These are phyloP conservation scores for Musa itinerans DNA, from an alignment of 176 grass and related monocot genomes.

Conservation along the genomic window DNA sequence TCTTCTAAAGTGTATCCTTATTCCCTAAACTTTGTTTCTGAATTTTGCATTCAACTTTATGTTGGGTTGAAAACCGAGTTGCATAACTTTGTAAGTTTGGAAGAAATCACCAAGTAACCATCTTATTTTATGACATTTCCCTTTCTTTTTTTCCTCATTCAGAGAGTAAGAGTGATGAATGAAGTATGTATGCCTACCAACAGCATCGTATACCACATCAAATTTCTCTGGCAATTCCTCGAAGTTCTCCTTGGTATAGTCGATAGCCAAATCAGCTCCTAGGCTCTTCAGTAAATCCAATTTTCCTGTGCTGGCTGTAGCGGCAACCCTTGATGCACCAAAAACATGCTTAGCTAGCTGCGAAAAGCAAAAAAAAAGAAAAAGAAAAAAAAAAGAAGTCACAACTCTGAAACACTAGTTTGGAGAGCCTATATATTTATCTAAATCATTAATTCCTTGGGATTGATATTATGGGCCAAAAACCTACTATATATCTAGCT, in stretches of 20 bases:
- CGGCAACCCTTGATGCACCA: conserved; percentile 55
- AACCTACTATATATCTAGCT: no score
- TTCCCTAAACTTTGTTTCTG: no score
- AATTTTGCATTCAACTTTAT: no score
- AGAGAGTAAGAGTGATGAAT: neutral
- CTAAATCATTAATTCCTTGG: no score
- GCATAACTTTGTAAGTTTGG: no score
- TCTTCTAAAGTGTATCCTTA: no score
- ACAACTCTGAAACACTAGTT: neutral
- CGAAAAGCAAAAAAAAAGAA: neutral
- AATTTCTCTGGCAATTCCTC: conserved; percentile 69
- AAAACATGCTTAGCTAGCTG: conserved; percentile 74
- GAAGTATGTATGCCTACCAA: conserved; percentile 34
- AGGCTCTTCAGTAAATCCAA: conserved; percentile 69
- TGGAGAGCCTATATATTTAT: no score
- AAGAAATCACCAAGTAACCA: no score
- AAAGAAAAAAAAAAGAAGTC: neutral
- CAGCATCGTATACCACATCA: conserved; percentile 68
- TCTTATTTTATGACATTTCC: neutral
- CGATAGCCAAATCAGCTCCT: conserved; percentile 67
- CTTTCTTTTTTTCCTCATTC: neutral
- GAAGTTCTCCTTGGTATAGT: conserved; percentile 80
- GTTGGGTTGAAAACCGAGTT: no score
- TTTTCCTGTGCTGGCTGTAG: conserved; percentile 64
- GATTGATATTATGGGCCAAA: no score